These are phyloP conservation scores for Fusarium albidum DNA, from an alignment of 2,329 filamentous ascomycete genomes.

Conservation along the genomic window DNA sequence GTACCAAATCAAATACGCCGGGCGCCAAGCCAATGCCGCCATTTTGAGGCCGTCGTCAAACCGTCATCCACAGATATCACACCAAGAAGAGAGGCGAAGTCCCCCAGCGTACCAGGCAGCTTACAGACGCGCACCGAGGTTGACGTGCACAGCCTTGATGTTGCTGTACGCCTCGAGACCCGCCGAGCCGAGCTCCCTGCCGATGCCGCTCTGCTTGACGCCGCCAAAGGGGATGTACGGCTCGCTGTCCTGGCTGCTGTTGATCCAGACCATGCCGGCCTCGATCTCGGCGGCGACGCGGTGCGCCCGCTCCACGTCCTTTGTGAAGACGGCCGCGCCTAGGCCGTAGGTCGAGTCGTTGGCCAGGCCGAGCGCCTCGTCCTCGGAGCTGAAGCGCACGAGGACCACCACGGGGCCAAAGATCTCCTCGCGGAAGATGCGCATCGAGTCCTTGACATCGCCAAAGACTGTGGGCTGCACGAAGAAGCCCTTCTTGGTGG, in stretches of 20 bases:
- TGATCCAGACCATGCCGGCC: constrained; percentile 71
- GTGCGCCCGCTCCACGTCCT: constrained; percentile 80
- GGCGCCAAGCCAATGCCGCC: too few species aligned
- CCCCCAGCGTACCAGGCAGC: background rate
- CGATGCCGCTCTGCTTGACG: constrained; percentile 41
- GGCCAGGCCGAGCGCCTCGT: constrained; percentile 75
- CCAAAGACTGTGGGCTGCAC: constrained; percentile 88
- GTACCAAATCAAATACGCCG: too few species aligned
- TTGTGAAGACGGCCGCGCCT: constrained; percentile 82
- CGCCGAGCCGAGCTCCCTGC: constrained; percentile 38
- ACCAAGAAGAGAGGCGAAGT: too few species aligned
- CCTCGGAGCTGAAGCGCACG: constrained; percentile 82
- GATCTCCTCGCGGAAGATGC: constrained; percentile 89
- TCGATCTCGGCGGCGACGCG: constrained; percentile 76
- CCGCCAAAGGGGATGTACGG: constrained; percentile 39
- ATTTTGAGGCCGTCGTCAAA: too few species aligned
- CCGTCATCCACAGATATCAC: background rate
- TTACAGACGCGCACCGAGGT: constrained; percentile 37
- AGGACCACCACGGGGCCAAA: constrained; percentile 86
- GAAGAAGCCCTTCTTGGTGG: constrained; percentile 81
- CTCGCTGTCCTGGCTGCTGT: constrained; percentile 42
- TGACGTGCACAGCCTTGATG: constrained; percentile 39
- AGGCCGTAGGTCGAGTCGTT: constrained; percentile 82
- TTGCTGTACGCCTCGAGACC: constrained; percentile 40
- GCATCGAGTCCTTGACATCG: constrained; percentile 72